Percentiles rank a stretch among this genome's conserved stretches.
Evolutionary conservation across 2,329 filamentous ascomycete genomes (phyloP).

Genomic region (Emericellopsis cladophorae): DNA sequence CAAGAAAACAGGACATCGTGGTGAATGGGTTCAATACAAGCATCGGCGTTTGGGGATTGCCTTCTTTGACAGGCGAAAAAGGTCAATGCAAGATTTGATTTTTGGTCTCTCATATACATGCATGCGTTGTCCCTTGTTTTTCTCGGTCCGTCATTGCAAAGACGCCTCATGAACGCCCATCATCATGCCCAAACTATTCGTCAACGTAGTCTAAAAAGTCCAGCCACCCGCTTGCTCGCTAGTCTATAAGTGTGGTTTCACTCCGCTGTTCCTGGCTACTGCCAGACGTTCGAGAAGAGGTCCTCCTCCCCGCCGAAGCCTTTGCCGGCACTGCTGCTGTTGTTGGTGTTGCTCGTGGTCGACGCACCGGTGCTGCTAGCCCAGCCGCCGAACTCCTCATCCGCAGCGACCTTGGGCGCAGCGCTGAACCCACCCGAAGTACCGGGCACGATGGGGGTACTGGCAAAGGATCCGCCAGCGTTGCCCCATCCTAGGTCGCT

Average conservation of each 20-base stretch:
- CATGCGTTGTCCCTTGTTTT: too few relatives aligned
- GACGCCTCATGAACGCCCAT: not conserved
- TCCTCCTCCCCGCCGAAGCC: slow-evolving; percentile 65
- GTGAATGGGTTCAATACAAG: too few relatives aligned
- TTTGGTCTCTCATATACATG: too few relatives aligned
- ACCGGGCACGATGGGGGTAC: slow-evolving; percentile 47
- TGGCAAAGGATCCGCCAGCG: slow-evolving; percentile 34
- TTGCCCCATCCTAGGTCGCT: slow-evolving; percentile 52
- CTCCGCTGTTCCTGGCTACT: slow-evolving; percentile 29
- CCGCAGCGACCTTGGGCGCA: slow-evolving; percentile 62
- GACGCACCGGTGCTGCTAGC: slow-evolving; percentile 51
- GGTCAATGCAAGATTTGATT: slow-evolving; percentile 2
- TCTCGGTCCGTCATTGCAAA: not conserved
- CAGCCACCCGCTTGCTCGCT: not conserved
- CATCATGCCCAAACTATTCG: too few relatives aligned
- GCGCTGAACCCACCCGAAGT: slow-evolving; percentile 52
- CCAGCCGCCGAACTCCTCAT: slow-evolving; percentile 97
- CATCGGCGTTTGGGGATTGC: not conserved
- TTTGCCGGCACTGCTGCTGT: slow-evolving; percentile 39
- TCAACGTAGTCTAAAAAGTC: not conserved
- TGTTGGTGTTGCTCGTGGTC: slow-evolving; percentile 22
- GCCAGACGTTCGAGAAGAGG: slow-evolving; percentile 92
- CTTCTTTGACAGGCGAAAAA: not conserved
- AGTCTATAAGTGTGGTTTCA: not conserved
- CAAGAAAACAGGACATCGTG: too few relatives aligned